Evolutionary conservation across 352 stramenopile species (phyloP).

Genomic region (Pythium guiyangense): DNA sequence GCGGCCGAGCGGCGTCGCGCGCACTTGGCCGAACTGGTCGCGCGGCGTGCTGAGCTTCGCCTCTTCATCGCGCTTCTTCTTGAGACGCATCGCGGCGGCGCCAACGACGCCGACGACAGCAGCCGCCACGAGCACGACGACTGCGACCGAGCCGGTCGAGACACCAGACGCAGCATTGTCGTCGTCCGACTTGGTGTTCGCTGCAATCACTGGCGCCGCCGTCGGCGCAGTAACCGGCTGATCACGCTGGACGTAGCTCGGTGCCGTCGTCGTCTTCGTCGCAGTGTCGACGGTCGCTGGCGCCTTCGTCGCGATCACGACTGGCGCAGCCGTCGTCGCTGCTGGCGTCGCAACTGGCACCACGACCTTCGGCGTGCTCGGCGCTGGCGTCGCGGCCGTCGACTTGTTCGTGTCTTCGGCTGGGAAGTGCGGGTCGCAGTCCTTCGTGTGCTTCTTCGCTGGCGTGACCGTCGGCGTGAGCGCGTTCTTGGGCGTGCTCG

Average conservation of each 20-base stretch:
- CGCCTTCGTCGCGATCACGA: background rate
- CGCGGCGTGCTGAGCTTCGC: constrained; percentile 5
- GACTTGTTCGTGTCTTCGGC: constrained; percentile 1
- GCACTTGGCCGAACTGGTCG: constrained; percentile 9
- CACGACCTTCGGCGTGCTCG: background rate
- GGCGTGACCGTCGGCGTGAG: constrained; percentile 4
- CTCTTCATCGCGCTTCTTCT: constrained; percentile 10
- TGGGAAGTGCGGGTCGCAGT: constrained; percentile 10
- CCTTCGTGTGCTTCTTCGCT: constrained; percentile 8
- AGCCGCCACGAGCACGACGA: background rate
- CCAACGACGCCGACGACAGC: constrained; percentile 4
- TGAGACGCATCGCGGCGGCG: constrained; percentile 1
- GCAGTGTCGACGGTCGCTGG: background rate
- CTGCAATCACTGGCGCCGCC: background rate
- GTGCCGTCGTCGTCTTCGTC: background rate
- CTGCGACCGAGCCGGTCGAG: background rate
- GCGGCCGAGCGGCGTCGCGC: constrained; percentile 6
- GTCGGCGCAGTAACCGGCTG: background rate
- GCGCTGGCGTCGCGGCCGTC: background rate
- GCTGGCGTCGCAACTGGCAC: background rate
- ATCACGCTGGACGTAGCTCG: constrained; percentile 1
- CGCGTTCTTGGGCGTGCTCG: background rate
- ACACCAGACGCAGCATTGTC: background rate
- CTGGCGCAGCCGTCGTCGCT: background rate
- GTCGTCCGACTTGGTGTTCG: constrained; percentile 3